Base-by-base conservation (phyloP, 192 early-diverging fungal genomes). In the Obelidium mucronatum region DNA sequence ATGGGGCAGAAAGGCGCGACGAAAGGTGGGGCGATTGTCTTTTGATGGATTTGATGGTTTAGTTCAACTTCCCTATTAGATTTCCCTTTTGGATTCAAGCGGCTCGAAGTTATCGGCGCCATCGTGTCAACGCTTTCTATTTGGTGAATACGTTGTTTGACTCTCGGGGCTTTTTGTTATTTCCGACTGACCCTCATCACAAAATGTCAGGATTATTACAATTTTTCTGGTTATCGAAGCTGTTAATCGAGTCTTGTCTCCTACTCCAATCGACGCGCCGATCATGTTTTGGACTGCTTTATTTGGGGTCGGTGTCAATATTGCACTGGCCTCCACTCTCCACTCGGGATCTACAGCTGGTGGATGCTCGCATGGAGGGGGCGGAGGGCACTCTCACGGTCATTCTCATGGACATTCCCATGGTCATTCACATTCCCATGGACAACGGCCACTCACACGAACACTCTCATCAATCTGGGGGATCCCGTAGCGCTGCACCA, bases 41-140 rank as follows among this genome's bases (percentile, higher is more conserved):
- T n/a, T 26, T 11, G 28, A 0, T 36, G 22, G 1, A 26, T 24
- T 36, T 6, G 1, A 52, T 30, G 1, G 15, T 15, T 22, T 22
- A 13, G n/a, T n/a, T n/a, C 6, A 33, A 17, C n/a, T 26, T 15
- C 52, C 17, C 8, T 30, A n/a, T n/a, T n/a, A 69, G 67, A 69
- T 13, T 69, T 90, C 73, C 88, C 89, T 11, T 95, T 89, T 79
- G 93, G 94, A 37, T 94, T 87, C 60, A 84, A 93, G 68, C 87
- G 94, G 35, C 89, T 91, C 24, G 92, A 95, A 74, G 91, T 94
- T 33, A 78, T 95, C 54, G 94, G 92, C 48, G 94, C 93, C 6
- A 79, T 94, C 8, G 64, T 84, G 51, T 94, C 92, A 22, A 91
- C 90, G 31, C 85, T 92, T 30, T 76, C 91, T n/a, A 92, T 95